Conservation (phyloP, 164 flowering plant species). For the Berberis vulgaris region DNA sequence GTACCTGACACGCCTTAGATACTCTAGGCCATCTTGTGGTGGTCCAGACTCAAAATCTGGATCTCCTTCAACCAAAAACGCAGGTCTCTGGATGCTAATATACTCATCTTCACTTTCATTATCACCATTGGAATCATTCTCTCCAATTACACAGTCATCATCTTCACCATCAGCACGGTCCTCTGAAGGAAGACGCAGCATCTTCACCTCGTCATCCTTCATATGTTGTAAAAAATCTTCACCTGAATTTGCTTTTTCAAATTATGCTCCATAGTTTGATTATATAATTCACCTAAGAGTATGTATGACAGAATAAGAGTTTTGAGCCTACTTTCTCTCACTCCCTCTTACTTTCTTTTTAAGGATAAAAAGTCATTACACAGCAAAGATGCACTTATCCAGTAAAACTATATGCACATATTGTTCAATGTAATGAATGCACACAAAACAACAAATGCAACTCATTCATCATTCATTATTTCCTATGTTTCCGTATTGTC, state of each 20-base stretch:
- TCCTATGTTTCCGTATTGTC: background rate
- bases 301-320: slow-evolving; percentile 7
- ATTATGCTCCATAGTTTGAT: slow-evolving; percentile 15
- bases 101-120: slow-evolving; percentile 65
- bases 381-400: background rate
- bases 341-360: background rate
- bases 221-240: slow-evolving; percentile 2
- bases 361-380: background rate
- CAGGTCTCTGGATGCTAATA: slow-evolving; percentile 62
- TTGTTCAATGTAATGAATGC: background rate
- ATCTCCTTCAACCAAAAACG: slow-evolving; percentile 85
- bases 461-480: background rate
- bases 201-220: slow-evolving; percentile 2
- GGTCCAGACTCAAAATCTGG: slow-evolving; percentile 94
- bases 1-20: slow-evolving; percentile 94
- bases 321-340: background rate
- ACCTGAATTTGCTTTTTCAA: slow-evolving; percentile 21
- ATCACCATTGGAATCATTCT: slow-evolving; percentile 32
- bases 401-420: background rate
- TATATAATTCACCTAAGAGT: slow-evolving; percentile 26
- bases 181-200: slow-evolving; percentile 10
- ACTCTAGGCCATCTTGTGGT: slow-evolving; percentile 90
- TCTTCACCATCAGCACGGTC: slow-evolving; percentile 7
- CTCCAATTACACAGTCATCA: slow-evolving; percentile 8
- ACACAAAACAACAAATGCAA: background rate